Evolutionary conservation across 495 filamentous ascomycete genomes (phyloP), one percentile per base, ranked within the genome.

Genomic region (Penicillium salamii): DNA sequence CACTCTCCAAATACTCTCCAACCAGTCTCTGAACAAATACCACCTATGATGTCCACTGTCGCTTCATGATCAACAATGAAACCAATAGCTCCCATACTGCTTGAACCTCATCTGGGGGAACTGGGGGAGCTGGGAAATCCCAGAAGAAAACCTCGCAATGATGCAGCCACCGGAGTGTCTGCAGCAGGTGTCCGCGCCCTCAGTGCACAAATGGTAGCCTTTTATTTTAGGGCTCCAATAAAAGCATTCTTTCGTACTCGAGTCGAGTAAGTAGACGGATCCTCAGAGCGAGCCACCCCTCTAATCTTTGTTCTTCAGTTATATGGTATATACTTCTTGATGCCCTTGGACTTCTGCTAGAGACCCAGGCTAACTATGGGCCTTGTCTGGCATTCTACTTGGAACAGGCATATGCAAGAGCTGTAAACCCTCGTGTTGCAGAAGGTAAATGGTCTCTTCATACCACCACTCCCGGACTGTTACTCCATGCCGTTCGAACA

Each of bases 241-340:
- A 95, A 95, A 65, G 86, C 89, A 3, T 96, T 96, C 66, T 92
- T 96, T 65, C 80, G 87, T 43, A 90, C 86, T 3, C 74, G 91
- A 45, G 89, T 96, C 53, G 91, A 96, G 76, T 96, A 86, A 76
- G 66, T 77, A 45, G 28, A 68, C 28, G 45, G 37, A 33, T 43
- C 28, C 4, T 31, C 36, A 5, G 7, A 24, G 12, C 28, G 33
- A 19, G 63, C 15, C 35, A 47, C 45, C 13, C 20, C 19, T 20
- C 44, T 68, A 46, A 36, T 35, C 8, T 24, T 9, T 3, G 7
- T 67, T 3, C 42, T 46, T 23, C 62, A 83, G 77, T 65, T 87
- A 78, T 52, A 82, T 86, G 80, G 82, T 85, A 76, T 24, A 41
- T 41, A 39, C 32, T 31, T 42, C 35, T 19, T 32, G 19, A 17